Evolutionary conservation across 805 yeast species (phyloP).

Genomic region (Ogataea populi-albae): DNA sequence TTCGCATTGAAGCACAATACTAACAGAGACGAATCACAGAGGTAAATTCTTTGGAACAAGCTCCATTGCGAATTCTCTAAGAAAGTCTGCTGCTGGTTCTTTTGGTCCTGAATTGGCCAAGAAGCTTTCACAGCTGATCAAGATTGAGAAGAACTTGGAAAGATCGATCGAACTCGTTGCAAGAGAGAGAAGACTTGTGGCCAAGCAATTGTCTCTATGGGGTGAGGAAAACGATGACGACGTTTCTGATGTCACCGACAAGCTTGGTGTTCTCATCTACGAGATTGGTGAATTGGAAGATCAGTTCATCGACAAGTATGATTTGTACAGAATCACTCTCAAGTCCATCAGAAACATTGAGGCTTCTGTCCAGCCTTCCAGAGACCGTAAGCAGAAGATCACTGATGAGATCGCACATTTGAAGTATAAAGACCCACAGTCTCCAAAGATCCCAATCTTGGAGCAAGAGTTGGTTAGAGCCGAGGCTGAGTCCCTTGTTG

Average conservation of each 20-base stretch:
- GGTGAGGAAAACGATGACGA: conserved; percentile 98
- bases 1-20: conserved; percentile 1
- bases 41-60: conserved; percentile 72
- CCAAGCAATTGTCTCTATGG: conserved; percentile 95
- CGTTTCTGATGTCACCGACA: conserved; percentile 94
- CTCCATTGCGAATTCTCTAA: conserved; percentile 61
- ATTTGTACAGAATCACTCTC: conserved; percentile 93
- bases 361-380: conserved; percentile 95
- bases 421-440: conserved; percentile 97
- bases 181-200: conserved; percentile 91
- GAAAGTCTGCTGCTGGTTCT: conserved; percentile 85
- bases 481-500: conserved; percentile 97
- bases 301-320: conserved; percentile 96
- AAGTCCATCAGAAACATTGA: conserved; percentile 95
- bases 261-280: conserved; percentile 90
- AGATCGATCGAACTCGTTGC: conserved; percentile 91
- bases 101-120: conserved; percentile 94
- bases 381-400: conserved; percentile 96
- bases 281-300: conserved; percentile 98
- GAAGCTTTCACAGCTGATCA: conserved; percentile 86
- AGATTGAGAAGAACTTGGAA: conserved; percentile 95
- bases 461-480: conserved; percentile 99
- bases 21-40: conserved; percentile 30
- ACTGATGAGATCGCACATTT: conserved; percentile 97
- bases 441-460: conserved; percentile 90